Percentiles rank a stretch among this genome's conserved stretches.
phyloP scores from a whole-genome alignment of 2,329 filamentous ascomycete genomes.

The Pseudopithomyces chartarum region DNA sequence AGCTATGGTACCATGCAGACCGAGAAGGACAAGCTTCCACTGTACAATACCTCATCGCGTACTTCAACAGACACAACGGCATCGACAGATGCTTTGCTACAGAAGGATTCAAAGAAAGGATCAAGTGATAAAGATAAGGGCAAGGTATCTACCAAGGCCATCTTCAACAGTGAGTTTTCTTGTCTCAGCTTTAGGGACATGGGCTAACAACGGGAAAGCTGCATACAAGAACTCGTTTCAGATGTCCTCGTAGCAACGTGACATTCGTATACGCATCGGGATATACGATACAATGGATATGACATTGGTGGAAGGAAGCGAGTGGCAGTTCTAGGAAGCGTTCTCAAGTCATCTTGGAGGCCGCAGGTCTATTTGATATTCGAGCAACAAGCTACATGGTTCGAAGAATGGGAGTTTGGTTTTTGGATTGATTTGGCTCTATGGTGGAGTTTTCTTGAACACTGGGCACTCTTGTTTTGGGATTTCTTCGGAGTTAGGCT shows the following conservation, averaged over 20 bases:
- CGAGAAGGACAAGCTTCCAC: slow-evolving; percentile 15
- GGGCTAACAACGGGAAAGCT: slow-evolving; percentile 4
- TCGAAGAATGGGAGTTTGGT: too few relatives aligned
- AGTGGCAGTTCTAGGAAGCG: too few relatives aligned
- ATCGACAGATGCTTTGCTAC: slow-evolving; percentile 14
- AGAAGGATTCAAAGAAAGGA: slow-evolving; percentile 10
- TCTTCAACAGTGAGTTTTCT: slow-evolving; percentile 9
- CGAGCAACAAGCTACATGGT: too few relatives aligned
- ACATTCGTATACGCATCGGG: not conserved
- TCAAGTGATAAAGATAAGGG: not conserved
- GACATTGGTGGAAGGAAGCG: too few relatives aligned
- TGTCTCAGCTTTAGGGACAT: not conserved
- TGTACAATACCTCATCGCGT: slow-evolving; percentile 12
- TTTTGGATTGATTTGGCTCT: too few relatives aligned
- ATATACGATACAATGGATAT: too few relatives aligned
- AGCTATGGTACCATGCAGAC: slow-evolving; percentile 10
- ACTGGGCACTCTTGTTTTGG: not conserved
- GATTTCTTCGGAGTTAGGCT: too few relatives aligned
- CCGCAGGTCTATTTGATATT: too few relatives aligned
- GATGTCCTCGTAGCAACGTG: not conserved
- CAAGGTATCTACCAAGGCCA: slow-evolving; percentile 11
- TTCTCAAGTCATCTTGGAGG: too few relatives aligned
- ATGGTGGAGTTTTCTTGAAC: too few relatives aligned
- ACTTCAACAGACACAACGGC: slow-evolving; percentile 13
- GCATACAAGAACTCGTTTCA: slow-evolving; percentile 15